These are phyloP conservation scores for Boletus mariae DNA, from an alignment of 1,284 basidiomycete genomes.

Conservation along the genomic window DNA sequence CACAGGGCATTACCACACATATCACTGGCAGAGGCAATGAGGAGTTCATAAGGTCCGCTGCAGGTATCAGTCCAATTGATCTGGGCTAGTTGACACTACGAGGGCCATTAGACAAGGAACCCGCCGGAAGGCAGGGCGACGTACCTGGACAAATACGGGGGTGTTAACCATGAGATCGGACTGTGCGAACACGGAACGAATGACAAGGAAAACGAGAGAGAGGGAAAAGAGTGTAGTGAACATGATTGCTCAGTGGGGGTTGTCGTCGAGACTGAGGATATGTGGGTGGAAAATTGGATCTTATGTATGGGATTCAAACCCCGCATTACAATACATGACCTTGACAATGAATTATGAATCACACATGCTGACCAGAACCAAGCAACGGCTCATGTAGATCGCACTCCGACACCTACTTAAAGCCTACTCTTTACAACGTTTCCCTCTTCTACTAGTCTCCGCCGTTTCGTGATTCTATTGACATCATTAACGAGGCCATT, in stretches of 20 bases:
- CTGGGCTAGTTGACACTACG: conserved; percentile 51
- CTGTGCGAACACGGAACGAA: conserved; percentile 48
- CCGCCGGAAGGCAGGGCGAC: conserved; percentile 2
- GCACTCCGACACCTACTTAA: conserved; percentile 5
- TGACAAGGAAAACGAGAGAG: conserved; percentile 59
- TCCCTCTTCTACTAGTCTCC: conserved; percentile 59
- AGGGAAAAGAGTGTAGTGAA: conserved; percentile 72
- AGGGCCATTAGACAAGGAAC: conserved; percentile 1
- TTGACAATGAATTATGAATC: background rate
- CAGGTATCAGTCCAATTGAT: conserved; percentile 50
- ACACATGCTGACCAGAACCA: background rate
- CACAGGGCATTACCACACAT: conserved; percentile 61
- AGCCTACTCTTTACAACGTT: conserved; percentile 50
- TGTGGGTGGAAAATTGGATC: background rate
- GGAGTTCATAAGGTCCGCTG: conserved; percentile 55
- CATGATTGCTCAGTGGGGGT: conserved; percentile 43
- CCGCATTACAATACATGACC: conserved; percentile 17
- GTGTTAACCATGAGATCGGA: conserved; percentile 47
- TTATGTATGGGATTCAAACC: conserved; percentile 19
- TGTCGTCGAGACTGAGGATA: conserved; percentile 18
- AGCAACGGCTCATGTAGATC: conserved; percentile 1
- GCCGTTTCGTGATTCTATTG: conserved; percentile 72
- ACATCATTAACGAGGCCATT: conserved; percentile 29
- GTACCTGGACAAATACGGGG: conserved; percentile 53
- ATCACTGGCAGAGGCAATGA: conserved; percentile 49